These are phyloP conservation scores for Pseudogymnoascus sp. DNA, from an alignment of 2,329 filamentous ascomycete genomes.

Conservation along the genomic window DNA sequence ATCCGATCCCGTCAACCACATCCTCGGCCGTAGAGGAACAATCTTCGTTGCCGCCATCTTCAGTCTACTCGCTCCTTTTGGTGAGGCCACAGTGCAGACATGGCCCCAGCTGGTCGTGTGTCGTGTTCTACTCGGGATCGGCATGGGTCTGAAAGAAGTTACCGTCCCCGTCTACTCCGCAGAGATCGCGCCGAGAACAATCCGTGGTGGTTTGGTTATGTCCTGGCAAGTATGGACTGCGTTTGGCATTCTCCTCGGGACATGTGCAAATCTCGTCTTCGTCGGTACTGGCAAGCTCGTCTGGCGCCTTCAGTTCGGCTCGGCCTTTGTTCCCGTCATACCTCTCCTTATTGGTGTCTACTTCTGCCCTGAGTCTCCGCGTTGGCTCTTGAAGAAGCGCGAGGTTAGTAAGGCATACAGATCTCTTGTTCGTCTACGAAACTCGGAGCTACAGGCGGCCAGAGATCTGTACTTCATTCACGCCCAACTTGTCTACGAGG, in stretches of 20 bases:
- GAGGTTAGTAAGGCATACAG: conserved; percentile 43
- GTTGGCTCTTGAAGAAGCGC: conserved; percentile 50
- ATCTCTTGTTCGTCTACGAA: conserved; percentile 49
- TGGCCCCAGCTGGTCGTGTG: conserved; percentile 49
- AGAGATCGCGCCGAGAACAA: conserved; percentile 44
- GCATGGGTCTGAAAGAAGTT: conserved; percentile 50
- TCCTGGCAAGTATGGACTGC: conserved; percentile 69
- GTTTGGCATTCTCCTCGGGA: conserved; percentile 49
- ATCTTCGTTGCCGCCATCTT: conserved; percentile 70
- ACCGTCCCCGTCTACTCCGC: conserved; percentile 44
- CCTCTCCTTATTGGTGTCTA: conserved; percentile 54
- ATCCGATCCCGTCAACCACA: conserved; percentile 56
- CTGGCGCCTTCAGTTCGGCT: conserved; percentile 58
- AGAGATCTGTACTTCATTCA: conserved; percentile 57
- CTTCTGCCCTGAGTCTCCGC: conserved; percentile 58
- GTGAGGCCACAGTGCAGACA: conserved; percentile 47
- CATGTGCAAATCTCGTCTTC: conserved; percentile 36
- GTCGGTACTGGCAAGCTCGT: conserved; percentile 47
- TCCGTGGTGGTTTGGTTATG: conserved; percentile 65
- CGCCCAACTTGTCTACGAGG: conserved; percentile 43
- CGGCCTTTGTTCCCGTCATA: conserved; percentile 53
- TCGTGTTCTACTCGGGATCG: conserved; percentile 50
- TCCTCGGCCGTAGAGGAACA: conserved; percentile 58
- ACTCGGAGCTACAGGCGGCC: conserved; percentile 48
- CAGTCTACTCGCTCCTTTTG: conserved; percentile 44